Conservation (phyloP, 176 grass and related monocot species). For the Alopecurus myosuroides region DNA sequence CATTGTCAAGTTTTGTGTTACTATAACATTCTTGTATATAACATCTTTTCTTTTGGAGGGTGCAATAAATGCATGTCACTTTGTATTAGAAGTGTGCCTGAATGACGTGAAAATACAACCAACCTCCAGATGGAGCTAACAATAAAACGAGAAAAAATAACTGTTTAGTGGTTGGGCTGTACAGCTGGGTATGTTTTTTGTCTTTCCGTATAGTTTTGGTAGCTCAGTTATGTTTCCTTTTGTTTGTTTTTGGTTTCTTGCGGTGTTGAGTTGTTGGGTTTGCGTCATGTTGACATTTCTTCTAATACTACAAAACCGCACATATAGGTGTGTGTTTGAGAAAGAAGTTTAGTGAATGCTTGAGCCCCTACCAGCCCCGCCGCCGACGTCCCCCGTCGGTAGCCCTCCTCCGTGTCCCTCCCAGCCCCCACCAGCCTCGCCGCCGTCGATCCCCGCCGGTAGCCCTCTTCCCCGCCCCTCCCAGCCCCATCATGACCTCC, state of each 20-base stretch:
- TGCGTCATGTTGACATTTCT: neutral
- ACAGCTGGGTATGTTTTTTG: neutral
- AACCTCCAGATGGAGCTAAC: conserved; percentile 1
- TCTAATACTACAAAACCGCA: neutral
- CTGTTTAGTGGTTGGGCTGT: neutral
- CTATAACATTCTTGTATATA: neutral
- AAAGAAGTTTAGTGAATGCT: too few species aligned
- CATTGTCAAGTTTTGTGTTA: neutral
- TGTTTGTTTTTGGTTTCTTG: neutral
- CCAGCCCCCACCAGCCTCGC: too few species aligned
- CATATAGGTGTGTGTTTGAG: too few species aligned
- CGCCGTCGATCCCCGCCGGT: too few species aligned
- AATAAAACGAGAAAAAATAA: neutral
- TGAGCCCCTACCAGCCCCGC: too few species aligned
- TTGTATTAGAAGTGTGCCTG: neutral
- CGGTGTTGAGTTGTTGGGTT: neutral
- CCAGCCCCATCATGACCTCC: too few species aligned
- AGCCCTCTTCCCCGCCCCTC: too few species aligned
- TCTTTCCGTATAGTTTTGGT: too few species aligned
- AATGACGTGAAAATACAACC: neutral
- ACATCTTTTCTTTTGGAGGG: neutral
- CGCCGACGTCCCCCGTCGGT: too few species aligned
- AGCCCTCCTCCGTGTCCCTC: too few species aligned
- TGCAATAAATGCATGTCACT: neutral
- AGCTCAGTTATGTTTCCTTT: neutral